Evolutionary conservation across 1,139 yeast genomes (phyloP).

Genomic region (Yamadazyma conglobata): DNA sequence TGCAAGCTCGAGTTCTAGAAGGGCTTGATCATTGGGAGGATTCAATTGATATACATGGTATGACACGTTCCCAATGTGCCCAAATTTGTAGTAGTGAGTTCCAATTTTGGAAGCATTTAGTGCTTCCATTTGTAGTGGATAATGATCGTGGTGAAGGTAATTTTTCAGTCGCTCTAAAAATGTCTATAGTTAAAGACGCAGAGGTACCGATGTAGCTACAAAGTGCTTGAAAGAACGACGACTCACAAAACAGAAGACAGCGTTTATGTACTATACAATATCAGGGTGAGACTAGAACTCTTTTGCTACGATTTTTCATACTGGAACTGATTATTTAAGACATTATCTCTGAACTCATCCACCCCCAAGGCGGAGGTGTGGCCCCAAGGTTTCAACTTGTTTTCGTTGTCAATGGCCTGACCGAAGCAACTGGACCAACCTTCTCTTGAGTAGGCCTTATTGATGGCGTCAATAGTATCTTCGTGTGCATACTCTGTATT

Average conservation of each 20-base stretch:
- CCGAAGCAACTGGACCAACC: conserved; percentile 38
- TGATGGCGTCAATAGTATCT: conserved; percentile 28
- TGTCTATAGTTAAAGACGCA: too few species aligned
- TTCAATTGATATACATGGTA: conserved; percentile 23
- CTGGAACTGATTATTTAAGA: conserved; percentile 25
- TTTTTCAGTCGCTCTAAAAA: too few species aligned
- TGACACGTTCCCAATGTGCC: conserved; percentile 31
- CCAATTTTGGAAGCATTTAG: conserved; percentile 23
- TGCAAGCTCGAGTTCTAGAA: conserved; percentile 58
- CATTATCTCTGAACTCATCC: conserved; percentile 26
- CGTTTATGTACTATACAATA: too few species aligned
- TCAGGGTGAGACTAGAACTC: too few species aligned
- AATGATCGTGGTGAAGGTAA: too few species aligned
- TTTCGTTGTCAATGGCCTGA: conserved; percentile 32
- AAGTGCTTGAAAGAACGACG: too few species aligned
- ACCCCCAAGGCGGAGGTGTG: conserved; percentile 37
- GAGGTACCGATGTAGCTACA: too few species aligned
- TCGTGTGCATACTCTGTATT: conserved; percentile 28
- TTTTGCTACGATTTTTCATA: conserved; percentile 18
- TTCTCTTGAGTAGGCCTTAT: conserved; percentile 25
- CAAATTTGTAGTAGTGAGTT: conserved; percentile 43
- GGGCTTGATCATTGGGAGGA: conserved; percentile 31
- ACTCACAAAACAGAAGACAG: too few species aligned
- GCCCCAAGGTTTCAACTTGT: conserved; percentile 23
- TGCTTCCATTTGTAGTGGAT: conserved; percentile 10